Evolutionary conservation across 176 grass and related monocot genomes (phyloP).

Genomic region (Oryza glumipatula): DNA sequence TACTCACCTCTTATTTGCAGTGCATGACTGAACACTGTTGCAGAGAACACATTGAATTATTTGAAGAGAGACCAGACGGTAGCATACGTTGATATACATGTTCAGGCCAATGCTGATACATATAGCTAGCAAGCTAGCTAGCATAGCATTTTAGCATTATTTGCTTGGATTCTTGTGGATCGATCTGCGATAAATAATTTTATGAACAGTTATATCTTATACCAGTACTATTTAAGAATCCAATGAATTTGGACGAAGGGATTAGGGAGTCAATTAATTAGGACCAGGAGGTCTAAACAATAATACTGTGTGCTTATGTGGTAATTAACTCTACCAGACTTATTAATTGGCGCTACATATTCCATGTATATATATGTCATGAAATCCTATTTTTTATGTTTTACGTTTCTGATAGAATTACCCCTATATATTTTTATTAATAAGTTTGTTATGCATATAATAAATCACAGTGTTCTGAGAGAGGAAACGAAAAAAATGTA

Average conservation of each 20-base stretch:
- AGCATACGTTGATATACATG: background rate
- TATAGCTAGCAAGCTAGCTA: background rate
- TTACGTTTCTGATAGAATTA: background rate
- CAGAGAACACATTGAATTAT: background rate
- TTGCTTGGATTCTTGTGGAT: slow-evolving; percentile 1
- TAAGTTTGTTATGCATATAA: background rate
- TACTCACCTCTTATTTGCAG: background rate
- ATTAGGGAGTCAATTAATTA: background rate
- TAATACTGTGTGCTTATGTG: background rate
- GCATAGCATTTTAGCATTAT: background rate
- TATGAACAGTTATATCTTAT: background rate
- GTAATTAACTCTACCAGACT: background rate
- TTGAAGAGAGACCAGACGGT: background rate
- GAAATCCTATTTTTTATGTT: background rate
- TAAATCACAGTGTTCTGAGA: background rate
- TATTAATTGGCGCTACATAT: background rate
- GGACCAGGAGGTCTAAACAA: background rate
- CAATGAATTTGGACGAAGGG: background rate
- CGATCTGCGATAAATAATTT: slow-evolving; percentile 9
- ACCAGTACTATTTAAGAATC: background rate
- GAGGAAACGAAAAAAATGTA: background rate
- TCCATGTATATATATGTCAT: background rate
- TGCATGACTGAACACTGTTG: background rate
- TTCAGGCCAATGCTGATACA: background rate
- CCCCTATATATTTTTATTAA: background rate